Evolutionary conservation across 148 eudicot species (phyloP).

Genomic region (Selenicereus undatus): DNA sequence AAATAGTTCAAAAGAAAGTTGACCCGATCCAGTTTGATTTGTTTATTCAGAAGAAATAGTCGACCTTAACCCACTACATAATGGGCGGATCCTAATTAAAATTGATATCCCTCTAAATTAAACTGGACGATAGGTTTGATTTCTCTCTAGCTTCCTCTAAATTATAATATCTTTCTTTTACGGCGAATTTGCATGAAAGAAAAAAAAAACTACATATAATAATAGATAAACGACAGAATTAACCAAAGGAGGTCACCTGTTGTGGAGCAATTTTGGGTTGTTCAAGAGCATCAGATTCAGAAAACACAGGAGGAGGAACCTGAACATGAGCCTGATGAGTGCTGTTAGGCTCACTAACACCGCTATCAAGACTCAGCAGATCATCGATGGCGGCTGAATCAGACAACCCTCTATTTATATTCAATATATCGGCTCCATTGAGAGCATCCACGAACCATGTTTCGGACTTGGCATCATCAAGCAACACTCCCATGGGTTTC

Average conservation of each 20-base stretch:
- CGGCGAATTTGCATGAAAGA: too few relatives aligned
- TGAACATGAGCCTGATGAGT: not conserved
- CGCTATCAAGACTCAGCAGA: conserved; percentile 43
- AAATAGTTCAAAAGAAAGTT: too few relatives aligned
- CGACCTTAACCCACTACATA: too few relatives aligned
- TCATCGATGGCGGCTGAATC: conserved; percentile 52
- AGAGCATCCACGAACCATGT: conserved; percentile 80
- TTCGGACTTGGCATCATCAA: conserved; percentile 67
- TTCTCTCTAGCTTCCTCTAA: too few relatives aligned
- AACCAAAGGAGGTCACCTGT: conserved; percentile 1
- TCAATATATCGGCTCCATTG: conserved; percentile 46
- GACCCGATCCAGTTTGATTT: too few relatives aligned
- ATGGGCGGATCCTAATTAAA: too few relatives aligned
- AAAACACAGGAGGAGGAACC: not conserved
- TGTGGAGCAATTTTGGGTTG: conserved; percentile 13
- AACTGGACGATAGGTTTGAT: too few relatives aligned
- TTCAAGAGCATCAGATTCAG: not conserved
- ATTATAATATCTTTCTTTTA: too few relatives aligned
- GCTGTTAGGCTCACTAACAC: conserved; percentile 7
- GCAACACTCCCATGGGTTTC: conserved; percentile 56
- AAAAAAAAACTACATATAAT: too few relatives aligned
- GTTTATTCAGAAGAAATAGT: too few relatives aligned
- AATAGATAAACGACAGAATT: too few relatives aligned
- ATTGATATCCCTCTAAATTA: too few relatives aligned
- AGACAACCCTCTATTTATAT: conserved; percentile 53